A percentile compares a stretch with the other conserved stretches of the same genome.
Evolutionary conservation across 352 stramenopile genomes (phyloP).

Genomic region (Phytophthora tentaculata): DNA sequence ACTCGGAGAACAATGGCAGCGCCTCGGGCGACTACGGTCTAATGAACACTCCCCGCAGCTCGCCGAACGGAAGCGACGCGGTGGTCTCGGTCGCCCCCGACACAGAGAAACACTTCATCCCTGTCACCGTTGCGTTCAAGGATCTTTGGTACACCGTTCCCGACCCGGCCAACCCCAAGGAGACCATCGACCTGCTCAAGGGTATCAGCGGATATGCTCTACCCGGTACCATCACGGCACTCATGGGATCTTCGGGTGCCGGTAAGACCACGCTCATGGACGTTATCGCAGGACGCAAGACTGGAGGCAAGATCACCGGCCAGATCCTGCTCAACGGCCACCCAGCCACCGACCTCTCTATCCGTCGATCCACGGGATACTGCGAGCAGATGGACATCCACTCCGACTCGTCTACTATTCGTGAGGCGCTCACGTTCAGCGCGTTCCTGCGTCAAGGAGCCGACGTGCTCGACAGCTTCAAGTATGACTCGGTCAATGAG

Average conservation of each 20-base stretch:
- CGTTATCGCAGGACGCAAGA: slow-evolving; percentile 7
- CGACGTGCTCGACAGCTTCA: slow-evolving; percentile 40
- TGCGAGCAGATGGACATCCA: slow-evolving; percentile 89
- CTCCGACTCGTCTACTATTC: slow-evolving; percentile 82
- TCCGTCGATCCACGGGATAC: slow-evolving; percentile 56
- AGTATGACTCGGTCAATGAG: slow-evolving; percentile 6
- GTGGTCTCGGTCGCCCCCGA: slow-evolving; percentile 9
- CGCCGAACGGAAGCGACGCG: not conserved
- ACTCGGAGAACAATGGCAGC: not conserved
- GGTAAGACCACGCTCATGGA: slow-evolving; percentile 11
- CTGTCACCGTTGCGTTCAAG: slow-evolving; percentile 5
- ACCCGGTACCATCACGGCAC: slow-evolving; percentile 8
- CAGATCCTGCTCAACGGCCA: slow-evolving; percentile 31
- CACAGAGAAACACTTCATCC: slow-evolving; percentile 1
- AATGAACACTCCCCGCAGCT: slow-evolving; percentile 12
- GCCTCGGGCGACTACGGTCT: slow-evolving; percentile 12
- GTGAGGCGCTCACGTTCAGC: slow-evolving; percentile 59
- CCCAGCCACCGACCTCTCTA: slow-evolving; percentile 51
- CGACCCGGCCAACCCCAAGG: slow-evolving; percentile 5
- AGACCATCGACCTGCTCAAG: slow-evolving; percentile 11
- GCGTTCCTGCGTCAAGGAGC: slow-evolving; percentile 34
- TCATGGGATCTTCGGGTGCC: slow-evolving; percentile 12
- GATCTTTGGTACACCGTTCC: slow-evolving; percentile 8
- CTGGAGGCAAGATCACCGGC: slow-evolving; percentile 8
- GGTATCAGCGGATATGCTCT: slow-evolving; percentile 11